Base-by-base conservation (phyloP, 768 basidiomycete species). In the Nevesoporus exiguus region DNA sequence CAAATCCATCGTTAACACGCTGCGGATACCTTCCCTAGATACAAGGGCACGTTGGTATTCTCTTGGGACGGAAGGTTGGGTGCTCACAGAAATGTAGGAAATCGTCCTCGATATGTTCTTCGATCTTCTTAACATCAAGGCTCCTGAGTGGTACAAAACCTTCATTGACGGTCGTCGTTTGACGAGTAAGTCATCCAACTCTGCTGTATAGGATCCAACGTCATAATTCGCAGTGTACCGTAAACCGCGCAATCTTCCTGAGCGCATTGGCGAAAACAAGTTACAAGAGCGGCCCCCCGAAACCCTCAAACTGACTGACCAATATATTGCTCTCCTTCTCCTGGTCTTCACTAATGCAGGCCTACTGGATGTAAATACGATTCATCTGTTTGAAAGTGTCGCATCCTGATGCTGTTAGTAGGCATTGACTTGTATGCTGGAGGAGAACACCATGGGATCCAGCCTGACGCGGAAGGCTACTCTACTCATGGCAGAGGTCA, bases 91-190 rank as follows among this genome's bases (percentile, higher is more conserved):
- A 21, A 42, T 65, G 17, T 61, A 97, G 95, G 96, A 98, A 75
- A 83, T 93, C 29, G 77, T 98, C 33, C 75, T 98, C 49, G 93
- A 98, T 61, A 88, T 97, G 82, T 89, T 98, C 63, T 98, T 98
- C 63, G 90, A 92, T 56, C 77, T 95, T 17, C 74, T 99, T 19
- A 91, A 93, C 52, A 95, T 98, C 71, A 91, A 91, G 68, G 81
- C 89, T 0, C 90, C 93, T 1, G 88, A 88, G 42, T 98, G 95
- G 93, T 91, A 92, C 66, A 82, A 92, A 62, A 88, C 91, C 0
- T 98, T 96, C 64, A 87, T 97, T 33, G 88, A 88, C 52, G 94
- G 93, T 11, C 83, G 90, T 45, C 79, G 94, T 27, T 71, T 97
- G 50, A 96, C 93, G 3, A 88, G 94, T 94, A 65, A 56, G 85